Conservation (phyloP, 2,329 filamentous ascomycete genomes). For the Colletotrichum musae region DNA sequence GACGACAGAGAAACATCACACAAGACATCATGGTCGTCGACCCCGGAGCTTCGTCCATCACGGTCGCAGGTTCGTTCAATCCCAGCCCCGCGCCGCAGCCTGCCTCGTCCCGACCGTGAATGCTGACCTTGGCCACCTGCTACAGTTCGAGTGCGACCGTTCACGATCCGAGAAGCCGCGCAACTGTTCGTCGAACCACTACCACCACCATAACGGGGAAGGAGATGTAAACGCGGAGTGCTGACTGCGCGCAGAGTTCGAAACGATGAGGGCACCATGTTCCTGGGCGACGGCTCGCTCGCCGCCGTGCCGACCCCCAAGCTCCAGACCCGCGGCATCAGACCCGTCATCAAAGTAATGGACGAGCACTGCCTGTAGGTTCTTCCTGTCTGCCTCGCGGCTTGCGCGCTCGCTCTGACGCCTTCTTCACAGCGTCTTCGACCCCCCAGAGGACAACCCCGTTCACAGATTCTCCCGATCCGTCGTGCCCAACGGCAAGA, state of each 20-base stretch:
- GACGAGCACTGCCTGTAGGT: constrained; percentile 96
- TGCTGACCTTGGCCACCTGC: constrained; percentile 19
- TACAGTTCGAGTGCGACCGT: constrained; percentile 78
- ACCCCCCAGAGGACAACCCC: constrained; percentile 94
- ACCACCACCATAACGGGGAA: not conserved
- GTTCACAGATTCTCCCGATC: constrained; percentile 89
- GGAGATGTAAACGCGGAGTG: not conserved
- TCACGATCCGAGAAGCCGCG: constrained; percentile 92
- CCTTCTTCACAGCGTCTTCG: constrained; percentile 80
- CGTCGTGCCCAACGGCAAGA: constrained; percentile 86
- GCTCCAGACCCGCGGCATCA: constrained; percentile 86
- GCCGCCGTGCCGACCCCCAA: constrained; percentile 90
- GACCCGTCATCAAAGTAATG: constrained; percentile 94
- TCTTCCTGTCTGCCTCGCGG: not conserved
- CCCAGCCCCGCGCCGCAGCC: not conserved
- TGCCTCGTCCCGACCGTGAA: constrained; percentile 8
- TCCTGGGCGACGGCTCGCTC: constrained; percentile 96
- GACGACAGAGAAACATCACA: constrained; percentile 15
- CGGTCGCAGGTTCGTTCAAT: constrained; percentile 65
- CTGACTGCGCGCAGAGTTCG: constrained; percentile 49
- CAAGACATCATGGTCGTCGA: constrained; percentile 47
- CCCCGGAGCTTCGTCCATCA: constrained; percentile 70
- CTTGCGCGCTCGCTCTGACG: constrained; percentile 41
- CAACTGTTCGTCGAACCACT: constrained; percentile 73
- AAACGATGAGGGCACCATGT: constrained; percentile 87